A percentile compares a stretch with the other conserved stretches of the same genome.
Conservation (phyloP, 345 rosid species). For the Schrenkiella parvula region DNA sequence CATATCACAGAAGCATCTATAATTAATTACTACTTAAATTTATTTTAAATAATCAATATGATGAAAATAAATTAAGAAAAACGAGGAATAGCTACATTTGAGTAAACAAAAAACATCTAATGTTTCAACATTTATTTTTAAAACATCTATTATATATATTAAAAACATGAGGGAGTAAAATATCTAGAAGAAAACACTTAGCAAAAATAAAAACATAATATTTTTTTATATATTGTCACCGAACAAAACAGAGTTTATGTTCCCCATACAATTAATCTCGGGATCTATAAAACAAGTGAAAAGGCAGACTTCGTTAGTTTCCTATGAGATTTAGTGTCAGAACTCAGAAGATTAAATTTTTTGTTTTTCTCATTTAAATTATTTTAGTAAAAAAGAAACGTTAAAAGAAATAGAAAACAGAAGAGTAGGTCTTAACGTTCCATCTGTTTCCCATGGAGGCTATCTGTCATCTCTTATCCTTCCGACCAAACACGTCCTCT, state of each 20-base stretch:
- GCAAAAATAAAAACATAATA: not conserved
- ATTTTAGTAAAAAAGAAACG: not conserved
- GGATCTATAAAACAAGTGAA: constrained; percentile 19
- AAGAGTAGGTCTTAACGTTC: constrained; percentile 14
- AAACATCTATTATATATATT: no score
- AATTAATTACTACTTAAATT: no score
- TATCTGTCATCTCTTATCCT: constrained; percentile 35
- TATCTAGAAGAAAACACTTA: not conserved
- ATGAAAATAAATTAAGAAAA: no score
- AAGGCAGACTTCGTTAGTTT: constrained; percentile 22
- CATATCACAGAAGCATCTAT: no score
- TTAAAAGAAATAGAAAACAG: not conserved
- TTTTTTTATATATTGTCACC: not conserved
- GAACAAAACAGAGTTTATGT: not conserved
- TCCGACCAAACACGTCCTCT: constrained; percentile 34
- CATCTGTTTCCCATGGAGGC: constrained; percentile 25
- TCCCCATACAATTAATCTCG: constrained; percentile 20
- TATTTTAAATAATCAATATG: no score
- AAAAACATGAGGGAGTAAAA: no score
- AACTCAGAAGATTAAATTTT: constrained; percentile 24
- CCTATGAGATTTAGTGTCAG: constrained; percentile 29
- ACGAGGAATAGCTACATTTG: no score
- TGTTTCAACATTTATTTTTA: no score
- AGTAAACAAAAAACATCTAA: no score
- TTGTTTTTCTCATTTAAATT: not conserved